Evolutionary conservation across 305 asterid species (phyloP), one percentile per base, ranked within the genome.

Genomic region (Caryopteris hybrid): DNA sequence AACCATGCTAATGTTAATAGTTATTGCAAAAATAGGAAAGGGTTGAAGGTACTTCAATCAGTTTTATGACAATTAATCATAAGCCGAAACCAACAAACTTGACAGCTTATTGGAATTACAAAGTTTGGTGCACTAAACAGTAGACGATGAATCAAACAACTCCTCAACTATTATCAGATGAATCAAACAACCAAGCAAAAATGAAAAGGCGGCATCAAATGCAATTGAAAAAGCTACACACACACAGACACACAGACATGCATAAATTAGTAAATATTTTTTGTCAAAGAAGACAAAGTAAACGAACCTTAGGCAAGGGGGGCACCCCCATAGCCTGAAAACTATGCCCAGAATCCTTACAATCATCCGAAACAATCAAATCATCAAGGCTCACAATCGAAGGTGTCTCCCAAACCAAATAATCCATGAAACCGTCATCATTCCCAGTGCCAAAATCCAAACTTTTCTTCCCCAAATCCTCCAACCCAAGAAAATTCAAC

Each of bases 291-390:
- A 43, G 29, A 45, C 23, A 38, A 8, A 66, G 13, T 47, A 20
- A 66, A 25, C 47, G 54, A 56, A 93, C 99, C 99, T 95, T 95
- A 17, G 99, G 99, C 65, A 95, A 80, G 58, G 98, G 95, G 67
- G 99, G 98, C 27, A 95, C 94, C 0, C 94, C 91, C 84, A 88
- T 79, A 71, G 93, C 96, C 85, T 88, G 96, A 76, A 86, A 92
- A 79, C 67, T 70, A 69, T 54, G 92, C 1, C 53, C 80, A 68
- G 84, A 64, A 45, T 68, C 78, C 27, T 59, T 67, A 60, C 66
- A 63, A 55, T 73, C 89, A 78, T 59, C 72, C 1, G 86, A 64
- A 64, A 76, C 78, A 52, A 91, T 81, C 87, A 91, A 74, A 76
- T 95, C 96, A 71, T 91, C 91, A 55, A 95, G 80, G 60, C 89